A percentile compares a stretch with the other conserved stretches of the same genome.
Evolutionary conservation across 352 stramenopile species (phyloP).

Genomic region (Globisporangium spiculum): DNA sequence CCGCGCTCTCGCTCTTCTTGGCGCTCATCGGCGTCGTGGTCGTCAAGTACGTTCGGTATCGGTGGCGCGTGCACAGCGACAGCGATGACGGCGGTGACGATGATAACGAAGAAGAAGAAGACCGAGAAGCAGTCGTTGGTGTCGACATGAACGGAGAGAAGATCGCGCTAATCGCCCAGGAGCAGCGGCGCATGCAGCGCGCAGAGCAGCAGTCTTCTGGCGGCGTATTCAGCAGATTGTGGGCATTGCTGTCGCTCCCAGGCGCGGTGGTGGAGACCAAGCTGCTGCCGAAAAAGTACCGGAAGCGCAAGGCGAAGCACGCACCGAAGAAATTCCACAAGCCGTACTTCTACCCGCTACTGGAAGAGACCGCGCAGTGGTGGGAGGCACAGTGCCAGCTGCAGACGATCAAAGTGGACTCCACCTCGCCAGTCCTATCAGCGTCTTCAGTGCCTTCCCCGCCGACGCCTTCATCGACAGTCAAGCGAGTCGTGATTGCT

Average conservation of each 20-base stretch:
- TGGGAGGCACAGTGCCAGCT: conserved; percentile 31
- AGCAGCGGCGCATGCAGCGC: conserved; percentile 5
- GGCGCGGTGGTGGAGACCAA: conserved; percentile 7
- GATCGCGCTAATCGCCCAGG: conserved; percentile 14
- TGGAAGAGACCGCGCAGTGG: conserved; percentile 55
- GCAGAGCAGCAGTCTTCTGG: not conserved
- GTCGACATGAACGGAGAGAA: conserved; percentile 12
- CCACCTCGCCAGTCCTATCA: not conserved
- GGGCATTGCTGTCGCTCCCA: conserved; percentile 6
- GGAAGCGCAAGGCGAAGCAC: not conserved
- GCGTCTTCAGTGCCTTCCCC: not conserved
- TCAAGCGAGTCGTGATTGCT: not conserved
- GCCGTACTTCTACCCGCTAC: conserved; percentile 58
- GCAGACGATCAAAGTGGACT: conserved; percentile 13
- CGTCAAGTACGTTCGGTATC: conserved; percentile 10
- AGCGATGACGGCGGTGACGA: conserved; percentile 30
- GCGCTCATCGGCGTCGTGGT: conserved; percentile 5
- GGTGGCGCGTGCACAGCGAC: conserved; percentile 6
- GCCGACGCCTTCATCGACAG: not conserved
- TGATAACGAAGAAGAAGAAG: conserved; percentile 10
- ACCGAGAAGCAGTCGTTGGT: not conserved
- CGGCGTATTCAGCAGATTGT: not conserved
- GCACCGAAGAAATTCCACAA: conserved; percentile 46
- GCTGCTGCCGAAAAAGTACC: conserved; percentile 2
- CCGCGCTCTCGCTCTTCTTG: conserved; percentile 16